Evolutionary conservation across 2,329 filamentous ascomycete species (phyloP), one percentile per base, ranked within the genome.

Genomic region (Teratosphaeria nubilosa): DNA sequence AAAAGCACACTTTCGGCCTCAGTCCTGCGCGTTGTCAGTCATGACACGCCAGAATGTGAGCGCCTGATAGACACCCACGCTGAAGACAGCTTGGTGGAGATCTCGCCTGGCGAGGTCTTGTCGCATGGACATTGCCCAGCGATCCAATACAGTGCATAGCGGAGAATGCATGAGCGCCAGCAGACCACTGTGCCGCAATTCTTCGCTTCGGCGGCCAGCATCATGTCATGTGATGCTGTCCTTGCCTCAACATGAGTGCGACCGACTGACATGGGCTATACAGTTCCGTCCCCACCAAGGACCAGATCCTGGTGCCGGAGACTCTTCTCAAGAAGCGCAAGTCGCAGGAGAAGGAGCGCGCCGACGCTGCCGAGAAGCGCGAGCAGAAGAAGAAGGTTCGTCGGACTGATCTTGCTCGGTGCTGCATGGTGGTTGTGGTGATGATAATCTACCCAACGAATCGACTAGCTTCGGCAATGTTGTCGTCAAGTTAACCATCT

Each of bases 241-340:
- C 83, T 5, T 55, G 53, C 53, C 24, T 5, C 1, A 53, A 11
- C 10, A 53, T 30, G 51, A 53, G 51, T 34, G 51, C 31, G 84
- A 81, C 81, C 83, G 82, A 84, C 86, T 90, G 77, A 85, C 77
- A 72, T 75, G 62, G 61, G 51, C 34, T 59, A 16, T 75, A 74
- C 75, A 96, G 91, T 81, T 86, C 86, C 80, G 89, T 96, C 75
- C 90, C 94, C 70, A 95, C 91, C 78, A 81, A 91, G 79, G 90
- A 96, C 78, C 88, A 97, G 78, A 86, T 99, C 77, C 84, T 97
- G 77, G 90, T 97, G 76, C 94, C 94, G 71, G 94, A 99, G 90
- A 99, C 94, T 73, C 90, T 99, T 74, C 86, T 99, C 79, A 99
- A 99, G 89, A 99, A 99, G 90, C 90, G 94, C 83, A 99, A 99